These are phyloP conservation scores for Aspergillus terreus DNA, from an alignment of 2,329 filamentous ascomycete genomes.

Conservation along the genomic window DNA sequence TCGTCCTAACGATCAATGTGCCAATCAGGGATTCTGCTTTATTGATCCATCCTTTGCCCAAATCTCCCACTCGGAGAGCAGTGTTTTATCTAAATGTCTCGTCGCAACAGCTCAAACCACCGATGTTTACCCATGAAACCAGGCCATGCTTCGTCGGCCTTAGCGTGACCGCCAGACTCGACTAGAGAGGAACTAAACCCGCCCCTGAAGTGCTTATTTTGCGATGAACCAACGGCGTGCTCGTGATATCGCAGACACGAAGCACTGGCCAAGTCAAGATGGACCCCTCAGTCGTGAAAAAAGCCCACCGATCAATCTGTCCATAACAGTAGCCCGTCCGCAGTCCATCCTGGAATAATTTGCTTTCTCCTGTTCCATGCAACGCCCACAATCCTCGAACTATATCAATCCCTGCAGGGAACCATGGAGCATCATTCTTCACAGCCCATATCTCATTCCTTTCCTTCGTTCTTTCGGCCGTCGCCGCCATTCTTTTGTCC, in stretches of 20 bases:
- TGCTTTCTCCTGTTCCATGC: slow-evolving; percentile 1
- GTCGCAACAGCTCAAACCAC: slow-evolving; percentile 11
- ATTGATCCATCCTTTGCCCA: slow-evolving; percentile 11
- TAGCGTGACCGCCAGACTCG: slow-evolving; percentile 9
- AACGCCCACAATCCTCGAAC: slow-evolving; percentile 6
- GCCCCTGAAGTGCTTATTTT: slow-evolving; percentile 12
- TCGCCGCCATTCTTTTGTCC: slow-evolving; percentile 8
- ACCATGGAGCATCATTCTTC: slow-evolving; percentile 1
- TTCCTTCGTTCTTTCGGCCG: slow-evolving; percentile 4
- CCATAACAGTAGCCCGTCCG: slow-evolving; percentile 10
- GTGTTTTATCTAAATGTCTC: slow-evolving; percentile 13
- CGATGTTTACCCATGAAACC: slow-evolving; percentile 12
- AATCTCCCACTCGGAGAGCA: background rate
- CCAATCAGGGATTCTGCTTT: slow-evolving; percentile 10
- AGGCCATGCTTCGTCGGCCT: slow-evolving; percentile 5
- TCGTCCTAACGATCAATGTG: background rate
- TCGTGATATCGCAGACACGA: background rate
- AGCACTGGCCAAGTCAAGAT: background rate
- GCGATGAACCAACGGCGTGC: slow-evolving; percentile 3
- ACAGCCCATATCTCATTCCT: slow-evolving; percentile 2
- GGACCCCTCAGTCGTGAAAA: background rate
- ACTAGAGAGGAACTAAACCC: slow-evolving; percentile 3
- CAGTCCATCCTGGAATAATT: slow-evolving; percentile 4
- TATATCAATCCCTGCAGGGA: slow-evolving; percentile 12
- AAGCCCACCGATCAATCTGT: slow-evolving; percentile 13